Percentiles rank a stretch among this genome's conserved stretches.
These are phyloP conservation scores for Neonectria coccinea DNA, from an alignment of 2,329 filamentous ascomycete species.

Conservation along the genomic window DNA sequence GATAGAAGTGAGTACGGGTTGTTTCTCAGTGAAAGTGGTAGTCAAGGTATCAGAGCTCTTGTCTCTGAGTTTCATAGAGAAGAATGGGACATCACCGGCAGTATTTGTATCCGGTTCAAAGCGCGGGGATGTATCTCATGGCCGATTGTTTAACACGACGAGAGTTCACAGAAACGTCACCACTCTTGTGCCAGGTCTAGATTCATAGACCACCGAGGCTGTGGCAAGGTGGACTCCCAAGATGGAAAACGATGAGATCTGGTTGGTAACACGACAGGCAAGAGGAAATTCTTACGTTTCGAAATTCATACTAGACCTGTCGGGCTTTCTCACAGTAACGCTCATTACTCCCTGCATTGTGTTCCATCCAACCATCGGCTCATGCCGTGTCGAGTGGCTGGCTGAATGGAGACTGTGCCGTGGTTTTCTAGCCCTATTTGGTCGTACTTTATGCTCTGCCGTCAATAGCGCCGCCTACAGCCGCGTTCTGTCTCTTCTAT, in stretches of 20 bases:
- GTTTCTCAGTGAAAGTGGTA: neutral
- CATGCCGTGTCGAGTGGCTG: neutral
- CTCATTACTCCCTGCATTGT: neutral
- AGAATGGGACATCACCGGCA: neutral
- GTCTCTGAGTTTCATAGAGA: neutral
- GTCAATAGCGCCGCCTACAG: neutral
- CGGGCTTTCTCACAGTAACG: neutral
- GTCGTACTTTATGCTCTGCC: neutral
- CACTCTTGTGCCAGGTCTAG: neutral
- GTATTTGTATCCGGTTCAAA: no score
- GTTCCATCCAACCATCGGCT: neutral
- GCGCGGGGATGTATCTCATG: no score
- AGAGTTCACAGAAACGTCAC: neutral
- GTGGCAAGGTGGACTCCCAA: neutral
- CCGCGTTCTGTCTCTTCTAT: neutral
- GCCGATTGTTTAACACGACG: no score
- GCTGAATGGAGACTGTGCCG: neutral
- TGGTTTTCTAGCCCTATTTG: neutral
- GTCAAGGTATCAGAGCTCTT: neutral
- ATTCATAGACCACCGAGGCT: neutral
- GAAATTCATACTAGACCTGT: neutral
- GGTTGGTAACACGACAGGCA: neutral
- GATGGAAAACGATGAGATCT: neutral
- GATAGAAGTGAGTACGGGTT: neutral
- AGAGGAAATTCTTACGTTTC: neutral